A percentile compares a stretch with the other conserved stretches of the same genome.
Evolutionary conservation across 176 grass and related monocot genomes (phyloP).

Genomic region (Themeda triandra): DNA sequence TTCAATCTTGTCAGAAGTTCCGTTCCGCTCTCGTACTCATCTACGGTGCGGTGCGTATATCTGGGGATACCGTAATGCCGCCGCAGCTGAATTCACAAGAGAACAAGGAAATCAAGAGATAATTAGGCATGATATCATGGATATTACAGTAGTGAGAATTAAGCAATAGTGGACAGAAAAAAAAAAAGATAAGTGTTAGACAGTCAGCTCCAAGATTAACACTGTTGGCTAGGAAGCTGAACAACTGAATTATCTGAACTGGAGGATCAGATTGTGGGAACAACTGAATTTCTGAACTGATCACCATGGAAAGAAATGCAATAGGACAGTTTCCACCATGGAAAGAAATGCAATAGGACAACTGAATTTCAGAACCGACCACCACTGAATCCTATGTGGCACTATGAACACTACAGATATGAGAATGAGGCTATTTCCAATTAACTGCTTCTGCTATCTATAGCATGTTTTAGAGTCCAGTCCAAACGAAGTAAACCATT

Average conservation of each 20-base stretch:
- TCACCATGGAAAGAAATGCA: neutral
- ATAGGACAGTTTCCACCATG: neutral
- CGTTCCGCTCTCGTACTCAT: neutral
- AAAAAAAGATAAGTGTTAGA: too few species aligned
- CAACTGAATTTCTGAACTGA: neutral
- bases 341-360: too few species aligned
- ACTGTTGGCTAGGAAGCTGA: neutral
- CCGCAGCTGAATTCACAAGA: too few species aligned
- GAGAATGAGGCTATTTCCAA: neutral
- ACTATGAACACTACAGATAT: neutral
- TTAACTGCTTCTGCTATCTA: neutral
- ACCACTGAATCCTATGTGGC: neutral
- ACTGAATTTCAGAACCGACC: neutral
- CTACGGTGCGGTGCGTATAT: neutral
- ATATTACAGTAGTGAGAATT: neutral
- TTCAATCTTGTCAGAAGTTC: constrained; percentile 3
- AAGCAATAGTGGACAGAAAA: neutral
- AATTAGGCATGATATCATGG: too few species aligned
- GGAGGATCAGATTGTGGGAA: neutral
- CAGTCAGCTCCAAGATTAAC: neutral
- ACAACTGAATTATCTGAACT: neutral
- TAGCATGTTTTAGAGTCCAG: neutral
- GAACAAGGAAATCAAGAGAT: too few species aligned
- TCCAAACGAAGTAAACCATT: neutral
- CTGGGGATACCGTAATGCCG: neutral